phyloP scores from a whole-genome alignment of 106 monocot genomes.

The Dactylorhiza incarnata region DNA sequence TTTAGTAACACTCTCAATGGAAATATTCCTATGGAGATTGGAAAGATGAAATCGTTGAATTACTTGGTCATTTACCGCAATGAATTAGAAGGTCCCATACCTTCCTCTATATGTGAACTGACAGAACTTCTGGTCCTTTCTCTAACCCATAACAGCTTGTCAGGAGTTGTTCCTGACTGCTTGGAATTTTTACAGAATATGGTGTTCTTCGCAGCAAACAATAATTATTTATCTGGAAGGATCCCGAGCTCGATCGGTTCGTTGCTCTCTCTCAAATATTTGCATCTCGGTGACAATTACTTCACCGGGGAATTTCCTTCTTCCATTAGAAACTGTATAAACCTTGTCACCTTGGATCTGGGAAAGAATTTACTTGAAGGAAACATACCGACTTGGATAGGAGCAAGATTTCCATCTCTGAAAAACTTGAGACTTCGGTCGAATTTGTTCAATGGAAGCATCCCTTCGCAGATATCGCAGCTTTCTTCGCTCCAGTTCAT shows the following conservation, averaged over 20 bases:
- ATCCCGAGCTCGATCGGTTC: slow-evolving; percentile 14
- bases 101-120: background rate
- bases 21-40: background rate
- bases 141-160: background rate
- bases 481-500: slow-evolving; percentile 9
- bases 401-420: slow-evolving; percentile 9
- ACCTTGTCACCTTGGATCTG: slow-evolving; percentile 15
- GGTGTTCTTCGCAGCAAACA: background rate
- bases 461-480: slow-evolving; percentile 8
- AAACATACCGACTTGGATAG: slow-evolving; percentile 21
- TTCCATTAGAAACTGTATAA: slow-evolving; percentile 7
- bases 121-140: background rate
- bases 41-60: background rate
- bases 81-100: background rate
- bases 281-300: slow-evolving; percentile 17
- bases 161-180: background rate
- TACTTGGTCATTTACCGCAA: background rate
- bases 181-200: background rate
- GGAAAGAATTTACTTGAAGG: slow-evolving; percentile 20
- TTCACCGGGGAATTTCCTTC: slow-evolving; percentile 17
- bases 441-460: slow-evolving; percentile 3
- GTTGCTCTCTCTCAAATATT: background rate
- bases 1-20: background rate
- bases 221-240: slow-evolving; percentile 14
- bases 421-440: slow-evolving; percentile 4